phyloP scores from a whole-genome alignment of 805 yeast species.

The Ogataea salicorniae region DNA sequence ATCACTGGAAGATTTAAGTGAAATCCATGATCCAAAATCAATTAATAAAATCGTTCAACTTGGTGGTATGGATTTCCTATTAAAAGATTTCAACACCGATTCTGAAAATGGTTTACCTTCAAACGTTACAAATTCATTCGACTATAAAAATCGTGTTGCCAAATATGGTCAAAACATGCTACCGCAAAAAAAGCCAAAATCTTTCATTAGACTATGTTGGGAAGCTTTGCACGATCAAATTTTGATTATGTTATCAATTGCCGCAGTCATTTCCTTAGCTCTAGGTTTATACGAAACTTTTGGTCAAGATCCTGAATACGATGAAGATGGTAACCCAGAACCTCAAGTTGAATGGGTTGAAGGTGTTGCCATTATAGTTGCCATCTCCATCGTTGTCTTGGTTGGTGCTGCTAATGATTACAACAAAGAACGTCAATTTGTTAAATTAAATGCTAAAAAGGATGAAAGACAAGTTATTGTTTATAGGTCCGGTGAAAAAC shows the following conservation, averaged over 20 bases:
- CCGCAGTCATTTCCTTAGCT: constrained; percentile 85
- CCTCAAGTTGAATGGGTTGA: constrained; percentile 98
- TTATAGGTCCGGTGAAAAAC: constrained; percentile 64
- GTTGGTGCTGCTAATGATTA: constrained; percentile 97
- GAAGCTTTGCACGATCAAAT: constrained; percentile 91
- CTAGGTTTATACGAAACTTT: constrained; percentile 89
- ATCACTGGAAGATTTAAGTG: constrained; percentile 35
- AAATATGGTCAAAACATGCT: constrained; percentile 65
- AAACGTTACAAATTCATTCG: constrained; percentile 24
- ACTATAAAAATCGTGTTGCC: constrained; percentile 33
- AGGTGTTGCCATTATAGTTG: constrained; percentile 95
- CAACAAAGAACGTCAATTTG: constrained; percentile 93
- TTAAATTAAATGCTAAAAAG: constrained; percentile 80
- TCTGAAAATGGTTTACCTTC: constrained; percentile 36
- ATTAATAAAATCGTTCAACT: constrained; percentile 35
- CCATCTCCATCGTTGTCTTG: constrained; percentile 81
- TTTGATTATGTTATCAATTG: constrained; percentile 72
- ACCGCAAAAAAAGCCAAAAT: constrained; percentile 67
- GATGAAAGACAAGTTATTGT: constrained; percentile 79
- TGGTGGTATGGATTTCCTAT: constrained; percentile 40
- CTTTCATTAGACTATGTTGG: constrained; percentile 62
- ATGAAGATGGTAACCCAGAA: constrained; percentile 66
- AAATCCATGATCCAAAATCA: constrained; percentile 61
- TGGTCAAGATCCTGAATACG: constrained; percentile 74
- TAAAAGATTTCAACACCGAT: constrained; percentile 33